Evolutionary conservation across 768 basidiomycete genomes (phyloP).

Genomic region (Nevesoporus exiguus): DNA sequence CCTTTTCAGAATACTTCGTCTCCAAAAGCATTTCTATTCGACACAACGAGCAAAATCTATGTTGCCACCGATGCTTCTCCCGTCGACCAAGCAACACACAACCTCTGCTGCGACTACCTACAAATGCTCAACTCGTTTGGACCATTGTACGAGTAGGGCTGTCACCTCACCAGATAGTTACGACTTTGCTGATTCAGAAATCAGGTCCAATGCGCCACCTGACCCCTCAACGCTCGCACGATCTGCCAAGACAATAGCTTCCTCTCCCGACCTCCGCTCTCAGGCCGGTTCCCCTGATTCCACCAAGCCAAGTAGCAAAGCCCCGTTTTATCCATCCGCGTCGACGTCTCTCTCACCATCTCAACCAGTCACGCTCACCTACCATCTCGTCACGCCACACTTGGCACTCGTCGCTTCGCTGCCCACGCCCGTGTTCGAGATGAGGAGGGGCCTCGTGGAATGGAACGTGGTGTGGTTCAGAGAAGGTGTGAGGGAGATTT

Average conservation of each 20-base stretch:
- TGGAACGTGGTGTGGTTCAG: conserved; percentile 86
- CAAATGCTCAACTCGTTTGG: conserved; percentile 85
- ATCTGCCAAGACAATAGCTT: background rate
- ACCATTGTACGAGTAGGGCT: conserved; percentile 72
- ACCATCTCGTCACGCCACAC: conserved; percentile 74
- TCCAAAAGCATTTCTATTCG: conserved; percentile 92
- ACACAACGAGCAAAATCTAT: conserved; percentile 78
- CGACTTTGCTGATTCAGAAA: conserved; percentile 5
- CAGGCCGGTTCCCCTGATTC: conserved; percentile 4
- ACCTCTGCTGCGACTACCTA: conserved; percentile 88
- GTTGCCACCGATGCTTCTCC: conserved; percentile 94
- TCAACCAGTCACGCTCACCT: conserved; percentile 69
- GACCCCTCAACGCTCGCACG: background rate
- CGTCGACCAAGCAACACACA: conserved; percentile 84
- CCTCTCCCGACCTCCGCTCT: background rate
- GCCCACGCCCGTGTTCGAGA: conserved; percentile 69
- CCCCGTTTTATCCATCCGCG: conserved; percentile 66
- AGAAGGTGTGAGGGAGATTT: conserved; percentile 80
- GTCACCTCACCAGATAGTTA: background rate
- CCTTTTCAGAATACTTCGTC: conserved; percentile 76
- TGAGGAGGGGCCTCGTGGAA: conserved; percentile 72
- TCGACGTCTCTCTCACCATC: conserved; percentile 59
- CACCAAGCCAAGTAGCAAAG: conserved; percentile 30
- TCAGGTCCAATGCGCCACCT: conserved; percentile 21
- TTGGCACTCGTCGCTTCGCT: conserved; percentile 70